Conservation (phyloP, 768 basidiomycete genomes). For the Mrakia frigida region DNA sequence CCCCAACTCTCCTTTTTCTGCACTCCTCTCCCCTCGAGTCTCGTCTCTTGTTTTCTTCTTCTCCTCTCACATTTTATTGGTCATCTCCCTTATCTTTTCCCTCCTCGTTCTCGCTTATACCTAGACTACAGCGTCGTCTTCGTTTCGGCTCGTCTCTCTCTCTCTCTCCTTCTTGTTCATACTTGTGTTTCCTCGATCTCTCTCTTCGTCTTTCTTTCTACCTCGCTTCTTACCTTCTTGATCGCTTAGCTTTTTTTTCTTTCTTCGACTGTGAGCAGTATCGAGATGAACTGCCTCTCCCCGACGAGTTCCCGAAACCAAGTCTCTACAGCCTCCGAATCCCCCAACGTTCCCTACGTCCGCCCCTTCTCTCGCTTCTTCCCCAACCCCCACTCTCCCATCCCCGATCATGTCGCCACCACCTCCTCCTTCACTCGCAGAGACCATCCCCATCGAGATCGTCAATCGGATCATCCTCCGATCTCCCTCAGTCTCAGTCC, state of each 20-base stretch:
- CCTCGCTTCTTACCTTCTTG: background rate
- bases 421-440: background rate
- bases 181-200: background rate
- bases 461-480: no score
- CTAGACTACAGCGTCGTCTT: background rate
- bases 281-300: no score
- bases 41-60: background rate
- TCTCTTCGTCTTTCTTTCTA: background rate
- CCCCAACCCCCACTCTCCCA: background rate
- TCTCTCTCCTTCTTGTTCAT: no score
- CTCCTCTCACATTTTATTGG: background rate
- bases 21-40: background rate
- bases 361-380: no score
- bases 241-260: no score
- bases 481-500: no score
- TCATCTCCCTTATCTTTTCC: no score
- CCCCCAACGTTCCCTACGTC: no score
- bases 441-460: background rate
- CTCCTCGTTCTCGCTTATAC: no score
- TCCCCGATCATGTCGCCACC: background rate
- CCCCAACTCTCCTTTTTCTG: background rate
- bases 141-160: background rate
- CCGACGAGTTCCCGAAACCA: no score
- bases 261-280: no score
- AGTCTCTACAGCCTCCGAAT: no score